A percentile compares a stretch with the other conserved stretches of the same genome.
Conservation (phyloP, 2,329 filamentous ascomycete species). For the Cytospora piceicola region DNA sequence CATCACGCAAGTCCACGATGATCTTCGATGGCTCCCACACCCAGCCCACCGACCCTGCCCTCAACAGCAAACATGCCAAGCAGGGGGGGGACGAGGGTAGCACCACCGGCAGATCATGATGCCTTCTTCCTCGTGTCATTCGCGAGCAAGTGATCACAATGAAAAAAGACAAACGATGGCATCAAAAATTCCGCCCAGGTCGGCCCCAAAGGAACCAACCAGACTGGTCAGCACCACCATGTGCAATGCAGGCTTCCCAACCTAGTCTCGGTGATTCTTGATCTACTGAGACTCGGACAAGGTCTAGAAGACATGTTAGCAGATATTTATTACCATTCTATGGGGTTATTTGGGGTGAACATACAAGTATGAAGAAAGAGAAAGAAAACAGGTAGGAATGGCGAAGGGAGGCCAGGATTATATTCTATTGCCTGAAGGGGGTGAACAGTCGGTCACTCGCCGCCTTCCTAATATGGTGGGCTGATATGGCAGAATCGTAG, state of each 20-base stretch:
- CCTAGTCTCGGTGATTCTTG: constrained; percentile 11
- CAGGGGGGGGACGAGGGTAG: not conserved
- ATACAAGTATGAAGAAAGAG: constrained; percentile 6
- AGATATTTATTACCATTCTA: not conserved
- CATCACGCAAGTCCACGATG: not conserved
- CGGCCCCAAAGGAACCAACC: constrained; percentile 16
- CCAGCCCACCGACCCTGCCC: not conserved
- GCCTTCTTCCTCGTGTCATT: constrained; percentile 24
- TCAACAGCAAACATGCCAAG: not conserved
- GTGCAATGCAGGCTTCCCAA: constrained; percentile 26
- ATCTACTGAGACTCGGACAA: constrained; percentile 4
- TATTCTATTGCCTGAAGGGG: not conserved
- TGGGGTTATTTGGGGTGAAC: not conserved
- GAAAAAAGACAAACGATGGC: constrained; percentile 15
- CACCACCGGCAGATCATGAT: not conserved
- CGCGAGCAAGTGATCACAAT: constrained; percentile 19
- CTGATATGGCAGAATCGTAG: constrained; percentile 7
- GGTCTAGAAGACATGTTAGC: not conserved
- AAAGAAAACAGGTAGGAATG: not conserved
- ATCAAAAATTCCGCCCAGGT: constrained; percentile 21
- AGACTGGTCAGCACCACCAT: constrained; percentile 22
- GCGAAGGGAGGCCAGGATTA: not conserved
- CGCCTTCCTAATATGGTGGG: constrained; percentile 3
- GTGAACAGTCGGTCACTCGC: not conserved
- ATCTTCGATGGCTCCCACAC: not conserved